Conservation (phyloP, 2,329 filamentous ascomycete species). For the Aspergillus bombycis region DNA sequence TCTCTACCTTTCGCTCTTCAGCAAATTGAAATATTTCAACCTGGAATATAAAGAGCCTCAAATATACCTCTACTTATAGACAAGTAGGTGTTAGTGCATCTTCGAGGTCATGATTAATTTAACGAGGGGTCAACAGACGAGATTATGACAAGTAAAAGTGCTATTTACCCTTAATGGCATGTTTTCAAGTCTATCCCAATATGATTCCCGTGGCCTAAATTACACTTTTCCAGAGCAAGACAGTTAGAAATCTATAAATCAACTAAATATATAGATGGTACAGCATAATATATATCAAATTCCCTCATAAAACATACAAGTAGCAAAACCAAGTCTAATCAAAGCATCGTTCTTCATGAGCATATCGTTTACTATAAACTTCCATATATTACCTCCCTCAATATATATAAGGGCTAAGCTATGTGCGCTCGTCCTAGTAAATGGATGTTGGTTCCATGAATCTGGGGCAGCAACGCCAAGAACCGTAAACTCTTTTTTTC, state of each 20-base stretch:
- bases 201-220: background rate
- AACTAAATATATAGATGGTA: background rate
- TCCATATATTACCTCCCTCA: background rate
- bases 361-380: background rate
- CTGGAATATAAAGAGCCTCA: no score
- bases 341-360: background rate
- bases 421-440: background rate
- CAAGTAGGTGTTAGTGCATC: no score
- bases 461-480: background rate
- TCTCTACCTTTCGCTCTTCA: no score
- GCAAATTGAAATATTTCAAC: no score
- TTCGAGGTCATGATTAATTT: no score
- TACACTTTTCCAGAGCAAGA: background rate
- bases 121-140: background rate
- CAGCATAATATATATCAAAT: background rate
- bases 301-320: background rate
- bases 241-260: background rate
- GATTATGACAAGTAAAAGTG: background rate
- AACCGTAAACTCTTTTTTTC: background rate
- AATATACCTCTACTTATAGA: no score
- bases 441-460: background rate
- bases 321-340: background rate
- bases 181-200: background rate
- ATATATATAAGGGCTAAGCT: background rate
- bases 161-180: background rate